Evolutionary conservation across 2,329 filamentous ascomycete species (phyloP), one percentile per base, ranked within the genome.

Genomic region (Lecanicillium sp.): DNA sequence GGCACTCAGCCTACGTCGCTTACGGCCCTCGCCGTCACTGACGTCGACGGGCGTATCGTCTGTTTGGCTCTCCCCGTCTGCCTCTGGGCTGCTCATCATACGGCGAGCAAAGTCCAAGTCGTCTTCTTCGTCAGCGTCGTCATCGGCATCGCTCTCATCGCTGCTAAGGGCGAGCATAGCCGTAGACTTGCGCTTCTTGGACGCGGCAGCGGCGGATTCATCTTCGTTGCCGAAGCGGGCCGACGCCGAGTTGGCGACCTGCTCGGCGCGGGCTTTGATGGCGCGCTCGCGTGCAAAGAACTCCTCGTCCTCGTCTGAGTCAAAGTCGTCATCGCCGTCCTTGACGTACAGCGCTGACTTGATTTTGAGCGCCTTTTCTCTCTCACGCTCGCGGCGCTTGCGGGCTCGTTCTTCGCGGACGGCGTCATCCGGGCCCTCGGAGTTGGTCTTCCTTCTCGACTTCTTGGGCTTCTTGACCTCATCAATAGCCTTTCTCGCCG

Each of bases 291-390:
- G 71, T 3, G 73, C 79, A 60, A 90, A 96, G 61, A 96, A 96
- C 15, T 75, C 78, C 17, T 67, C 60, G 36, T 71, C 69, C 41
- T 77, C 75, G 33, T 88, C 87, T 25, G 74, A 79, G 52, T 95
- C 87, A n/a, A 75, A 81, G 49, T 95, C 88, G 38, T 97, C 92
- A 55, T 97, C 92, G 48, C 84, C 87, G 28, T 82, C 80, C 42
- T 83, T 77, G 36, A 98, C 84, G 51, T 80, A 90, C 29, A 90
- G 62, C 17, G 81, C 80, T 51, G 85, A 94, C 68, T 96, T 97
- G 63, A 92, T 84, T 55, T 83, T 84, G 22, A 70, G 69, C 35
- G 79, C 72, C 60, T 88, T 88, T 52, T 89, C 87, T n/a, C 76
- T 65, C 48, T 94, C 81, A 48, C 77, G 82, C 37, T 80, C 69